These are phyloP conservation scores for Huiozyma naganishii DNA, from an alignment of 805 yeast genomes.

Conservation along the genomic window DNA sequence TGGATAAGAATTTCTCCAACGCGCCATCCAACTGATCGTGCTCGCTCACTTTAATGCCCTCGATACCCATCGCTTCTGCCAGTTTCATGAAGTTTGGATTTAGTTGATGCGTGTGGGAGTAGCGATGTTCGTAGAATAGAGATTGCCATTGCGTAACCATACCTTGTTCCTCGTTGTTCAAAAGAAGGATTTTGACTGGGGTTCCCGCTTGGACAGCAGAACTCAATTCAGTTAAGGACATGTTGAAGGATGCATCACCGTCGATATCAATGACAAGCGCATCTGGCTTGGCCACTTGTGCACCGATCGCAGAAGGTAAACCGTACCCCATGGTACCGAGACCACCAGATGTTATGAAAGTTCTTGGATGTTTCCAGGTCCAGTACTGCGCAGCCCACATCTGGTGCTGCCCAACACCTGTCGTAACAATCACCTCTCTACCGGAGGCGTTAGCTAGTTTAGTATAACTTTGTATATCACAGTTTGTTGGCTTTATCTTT, in stretches of 20 bases:
- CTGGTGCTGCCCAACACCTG: constrained; percentile 99
- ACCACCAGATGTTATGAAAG: constrained; percentile 97
- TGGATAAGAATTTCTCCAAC: constrained; percentile 58
- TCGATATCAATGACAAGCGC: constrained; percentile 93
- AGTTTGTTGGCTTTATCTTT: constrained; percentile 82
- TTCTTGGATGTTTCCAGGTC: constrained; percentile 86
- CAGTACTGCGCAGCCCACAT: constrained; percentile 99
- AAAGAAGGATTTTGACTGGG: constrained; percentile 78
- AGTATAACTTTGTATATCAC: constrained; percentile 62
- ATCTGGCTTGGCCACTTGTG: constrained; percentile 92
- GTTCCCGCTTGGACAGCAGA: constrained; percentile 91
- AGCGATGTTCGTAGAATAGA: constrained; percentile 90
- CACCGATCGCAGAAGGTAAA: constrained; percentile 95
- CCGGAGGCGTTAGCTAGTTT: constrained; percentile 44
- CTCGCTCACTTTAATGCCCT: constrained; percentile 62
- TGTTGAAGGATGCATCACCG: constrained; percentile 98
- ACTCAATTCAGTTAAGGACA: constrained; percentile 88
- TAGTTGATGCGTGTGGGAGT: constrained; percentile 92
- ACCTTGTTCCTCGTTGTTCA: constrained; percentile 98
- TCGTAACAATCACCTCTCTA: constrained; percentile 81
- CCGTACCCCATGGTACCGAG: constrained; percentile 99
- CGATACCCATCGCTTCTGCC: constrained; percentile 89
- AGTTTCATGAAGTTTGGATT: constrained; percentile 91
- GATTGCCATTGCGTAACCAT: constrained; percentile 99
- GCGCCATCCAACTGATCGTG: constrained; percentile 55